Evolutionary conservation across 768 basidiomycete species (phyloP), one percentile per base, ranked within the genome.

Genomic region (Lactarius psammicola): DNA sequence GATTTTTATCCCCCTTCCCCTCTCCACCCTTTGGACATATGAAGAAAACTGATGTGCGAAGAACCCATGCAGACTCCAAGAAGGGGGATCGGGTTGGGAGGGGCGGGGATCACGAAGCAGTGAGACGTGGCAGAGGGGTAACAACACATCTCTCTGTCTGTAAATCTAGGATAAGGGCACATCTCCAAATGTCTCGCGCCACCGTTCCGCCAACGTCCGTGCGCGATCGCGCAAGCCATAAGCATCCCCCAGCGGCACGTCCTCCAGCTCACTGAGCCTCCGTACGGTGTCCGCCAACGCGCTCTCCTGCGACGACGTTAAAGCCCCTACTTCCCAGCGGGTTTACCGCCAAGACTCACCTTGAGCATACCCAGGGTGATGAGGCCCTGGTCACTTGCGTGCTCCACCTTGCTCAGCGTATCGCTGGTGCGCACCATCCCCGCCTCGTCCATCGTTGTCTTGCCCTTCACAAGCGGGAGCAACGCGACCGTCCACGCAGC

Each of bases 391-490:
- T 36, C 10, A 9, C 56, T 30, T 23, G 56, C 61, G 38, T 23
- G 61, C 15, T 66, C 65, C 8, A 55, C 61, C 38, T 51, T 51
- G 10, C 51, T 10, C 1, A 66, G 38, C 40, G 65, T 36, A 18
- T 53, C 40, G 9, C n/a, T 58, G 0, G 56, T 59, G 56, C 3
- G 51, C 31, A 38, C 65, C 31, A 66, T 53, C 61, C 42, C 62
- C 38, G 7, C 8, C 33, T 30, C 23, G 28, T 66, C 49, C 56
- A 55, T 23, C 5, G 5, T 30, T 26, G 40, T 63, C 40, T 66
- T 66, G 13, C 65, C 65, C 49, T 66, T 66, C 33, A 63, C 65
- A 17, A 66, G 51, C 4, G 65, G 65, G 13, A 66, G 65, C 10
- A 66, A 26, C 20, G 49, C 61, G 9, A 55, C 65, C 26, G 65